Base-by-base conservation (phyloP, 2,329 filamentous ascomycete species). In the Talaromyces sp. region DNA sequence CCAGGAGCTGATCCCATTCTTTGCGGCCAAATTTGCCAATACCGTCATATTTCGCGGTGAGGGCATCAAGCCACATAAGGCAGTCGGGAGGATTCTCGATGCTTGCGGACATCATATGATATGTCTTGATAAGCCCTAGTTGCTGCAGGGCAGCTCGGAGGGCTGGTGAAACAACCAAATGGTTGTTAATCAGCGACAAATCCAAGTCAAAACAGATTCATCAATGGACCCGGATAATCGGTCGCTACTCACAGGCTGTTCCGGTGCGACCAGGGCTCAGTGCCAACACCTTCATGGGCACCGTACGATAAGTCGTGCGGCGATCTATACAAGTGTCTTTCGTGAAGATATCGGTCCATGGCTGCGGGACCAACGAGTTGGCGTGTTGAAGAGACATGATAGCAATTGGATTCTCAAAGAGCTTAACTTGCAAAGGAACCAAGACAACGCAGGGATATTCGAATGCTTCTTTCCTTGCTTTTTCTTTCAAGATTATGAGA, bases 101-200 rank as follows among this genome's bases (percentile, higher is more conserved):
- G 66, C 84, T 87, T 69, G 85, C 86, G 71, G 84, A 88, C 85
- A 89, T 88, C 87, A 90, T 90, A 80, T 91, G 89, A 82, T 91
- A 90, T 66, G 85, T 88, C 75, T 89, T 86, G 70, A 84, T 80
- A 74, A 88, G 90, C 67, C 88, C 88, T 47, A 91, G 82, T 70
- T 86, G 81, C 72, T 87, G 84, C 74, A 91, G 83, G 22, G 89
- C 88, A 50, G 83, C 84, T 67, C 87, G 83, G 72, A 90, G 4
- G 75, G 77, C 39, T 78, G 4, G 27, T 31, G 27, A 31, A 31
- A 31, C 4, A 31, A 31, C 27, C 27, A 7, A 7, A 31, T 31
- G 27, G 4, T 31, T 31, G 27, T 7, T 31, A 7, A 7, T 31
- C 27, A 31, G 27, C 27, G 6, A 31, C 27, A 31, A 31, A 31